Base-by-base conservation (phyloP, 768 basidiomycete species). In the Glaciozyma martinii region DNA sequence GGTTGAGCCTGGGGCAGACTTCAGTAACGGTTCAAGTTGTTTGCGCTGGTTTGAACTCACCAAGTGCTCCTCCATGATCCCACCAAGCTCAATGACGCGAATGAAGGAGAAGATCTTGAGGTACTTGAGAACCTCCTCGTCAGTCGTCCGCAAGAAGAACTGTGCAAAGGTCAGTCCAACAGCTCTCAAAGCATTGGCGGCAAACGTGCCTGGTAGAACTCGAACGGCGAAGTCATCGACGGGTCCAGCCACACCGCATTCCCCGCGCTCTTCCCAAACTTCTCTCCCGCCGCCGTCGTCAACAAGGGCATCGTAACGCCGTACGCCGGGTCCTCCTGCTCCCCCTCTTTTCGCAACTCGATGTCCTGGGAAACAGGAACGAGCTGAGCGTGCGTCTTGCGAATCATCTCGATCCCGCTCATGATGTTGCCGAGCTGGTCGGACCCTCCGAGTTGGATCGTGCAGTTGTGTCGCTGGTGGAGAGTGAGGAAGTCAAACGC, bases 361-460 rank as follows among this genome's bases (percentile, higher is more conserved):
- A 7, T 43, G 3, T 60, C 62, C 3, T 57, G 60, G 64, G 33
- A 29, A 5, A 10, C 21, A 60, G 53, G 42, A 75, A 42, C 37
- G 32, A 33, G 29, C 32, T 29, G 32, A 13, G 21, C 15, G 68
- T 62, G 63, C 58, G 81, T 78, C 58, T 85, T 84, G 61, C 84
- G 82, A 72, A 98, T 93, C 62, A 99, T 82, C 62, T 97, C 91
- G 42, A 97, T 80, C 27, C 95, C 95, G 32, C 90, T 88, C 37
- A 94, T 78, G 68, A 99, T 97, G 75, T 99, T 99, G 21, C 95
- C 95, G 89, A 92, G 95, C 76, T 99, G 95, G 76, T 99, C 95
- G 0, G 91, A 93, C 15, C 95, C 95, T 56, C 95, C 95, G 49
- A 98, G 78, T 76, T 99, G 95, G 50, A 95, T 82, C 19, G 83